Conservation (phyloP, 106 monocot species). For the Dendrobium officinale region DNA sequence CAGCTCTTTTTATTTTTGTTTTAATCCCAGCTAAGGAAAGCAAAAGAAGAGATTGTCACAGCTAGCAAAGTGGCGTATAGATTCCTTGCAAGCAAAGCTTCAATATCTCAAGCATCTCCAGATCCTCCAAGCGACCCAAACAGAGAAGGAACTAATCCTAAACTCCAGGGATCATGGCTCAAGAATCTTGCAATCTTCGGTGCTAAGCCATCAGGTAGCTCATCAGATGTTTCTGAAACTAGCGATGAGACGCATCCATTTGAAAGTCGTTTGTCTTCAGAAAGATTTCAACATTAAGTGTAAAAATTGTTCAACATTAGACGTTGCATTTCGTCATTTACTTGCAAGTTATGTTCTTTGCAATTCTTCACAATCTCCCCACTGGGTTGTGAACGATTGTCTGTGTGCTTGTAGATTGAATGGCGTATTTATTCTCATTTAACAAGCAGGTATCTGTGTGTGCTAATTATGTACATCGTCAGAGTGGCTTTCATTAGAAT, state of each 20-base stretch:
- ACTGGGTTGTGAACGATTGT: background rate
- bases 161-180: constrained; percentile 55
- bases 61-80: constrained; percentile 84
- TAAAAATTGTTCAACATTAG: background rate
- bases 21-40: constrained; percentile 61
- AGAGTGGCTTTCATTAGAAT: too few species aligned
- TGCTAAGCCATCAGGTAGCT: constrained; percentile 69
- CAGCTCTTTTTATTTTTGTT: background rate
- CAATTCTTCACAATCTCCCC: background rate
- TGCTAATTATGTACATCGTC: too few species aligned
- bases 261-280: background rate
- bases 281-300: background rate
- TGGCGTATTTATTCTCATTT: too few species aligned
- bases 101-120: constrained; percentile 35
- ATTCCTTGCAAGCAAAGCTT: constrained; percentile 48
- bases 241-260: background rate
- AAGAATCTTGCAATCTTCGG: constrained; percentile 53
- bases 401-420: too few species aligned
- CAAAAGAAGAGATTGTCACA: constrained; percentile 77
- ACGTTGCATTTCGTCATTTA: background rate
- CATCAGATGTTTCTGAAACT: constrained; percentile 6
- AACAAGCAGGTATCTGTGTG: too few species aligned
- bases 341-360: background rate
- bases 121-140: constrained; percentile 38
- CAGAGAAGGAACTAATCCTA: constrained; percentile 30